These are phyloP conservation scores for Aphanocladium album DNA, from an alignment of 2,329 filamentous ascomycete genomes.

Conservation along the genomic window DNA sequence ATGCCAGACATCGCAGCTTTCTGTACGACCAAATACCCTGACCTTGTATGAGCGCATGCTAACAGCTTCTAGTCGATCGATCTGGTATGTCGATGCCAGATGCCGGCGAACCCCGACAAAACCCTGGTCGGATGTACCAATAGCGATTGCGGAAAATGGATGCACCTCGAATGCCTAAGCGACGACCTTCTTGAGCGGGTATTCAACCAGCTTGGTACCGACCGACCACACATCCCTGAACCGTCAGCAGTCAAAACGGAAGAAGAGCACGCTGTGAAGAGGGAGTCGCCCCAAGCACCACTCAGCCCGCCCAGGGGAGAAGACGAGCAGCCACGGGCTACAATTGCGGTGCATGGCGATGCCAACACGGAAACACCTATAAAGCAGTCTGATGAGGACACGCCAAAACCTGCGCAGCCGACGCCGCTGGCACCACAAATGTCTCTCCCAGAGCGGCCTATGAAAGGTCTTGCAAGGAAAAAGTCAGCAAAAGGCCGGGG, in stretches of 20 bases:
- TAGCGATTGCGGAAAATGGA: conserved; percentile 52
- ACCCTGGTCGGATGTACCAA: conserved; percentile 54
- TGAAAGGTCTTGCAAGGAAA: conserved; percentile 24
- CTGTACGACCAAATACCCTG: conserved; percentile 38
- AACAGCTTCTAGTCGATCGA: conserved; percentile 41
- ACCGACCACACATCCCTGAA: conserved; percentile 40
- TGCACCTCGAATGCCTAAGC: conserved; percentile 59
- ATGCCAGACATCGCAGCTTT: conserved; percentile 51
- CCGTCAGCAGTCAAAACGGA: conserved; percentile 31
- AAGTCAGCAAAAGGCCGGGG: conserved; percentile 33
- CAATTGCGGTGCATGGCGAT: conserved; percentile 48
- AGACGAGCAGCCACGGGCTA: conserved; percentile 45
- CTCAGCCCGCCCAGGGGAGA: conserved; percentile 49
- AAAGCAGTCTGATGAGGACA: conserved; percentile 29
- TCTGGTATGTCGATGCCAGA: conserved; percentile 53
- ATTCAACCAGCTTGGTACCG: conserved; percentile 44
- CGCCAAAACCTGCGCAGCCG: conserved; percentile 26
- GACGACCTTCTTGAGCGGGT: conserved; percentile 48
- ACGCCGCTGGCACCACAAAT: conserved; percentile 17
- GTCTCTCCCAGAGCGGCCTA: neutral
- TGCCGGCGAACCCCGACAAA: conserved; percentile 58
- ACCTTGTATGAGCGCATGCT: neutral
- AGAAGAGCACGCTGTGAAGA: conserved; percentile 11
- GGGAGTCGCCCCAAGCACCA: conserved; percentile 25
- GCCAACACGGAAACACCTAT: conserved; percentile 35